Conservation (phyloP, 228 moss, liverwort and hornwort species). For the Sphagnum magellanicum region DNA sequence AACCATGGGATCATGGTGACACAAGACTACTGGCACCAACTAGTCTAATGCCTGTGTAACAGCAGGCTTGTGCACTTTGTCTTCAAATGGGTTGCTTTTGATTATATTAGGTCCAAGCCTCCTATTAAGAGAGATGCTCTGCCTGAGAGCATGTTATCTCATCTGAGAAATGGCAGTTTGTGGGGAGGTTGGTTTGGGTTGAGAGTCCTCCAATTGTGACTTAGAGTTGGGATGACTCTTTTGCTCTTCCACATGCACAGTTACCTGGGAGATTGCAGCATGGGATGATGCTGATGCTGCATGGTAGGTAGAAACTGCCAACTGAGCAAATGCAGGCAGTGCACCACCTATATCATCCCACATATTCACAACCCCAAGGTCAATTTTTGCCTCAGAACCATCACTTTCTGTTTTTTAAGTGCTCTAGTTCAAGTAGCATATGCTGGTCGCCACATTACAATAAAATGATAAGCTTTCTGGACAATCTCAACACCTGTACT, state of each 20-base stretch:
- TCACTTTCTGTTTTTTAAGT: not conserved
- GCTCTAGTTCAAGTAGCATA: not conserved
- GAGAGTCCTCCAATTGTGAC: slow-evolving; percentile 26
- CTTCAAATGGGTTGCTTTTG: too few species aligned
- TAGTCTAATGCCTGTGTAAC: too few species aligned
- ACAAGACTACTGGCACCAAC: too few species aligned
- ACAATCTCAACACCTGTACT: too few species aligned
- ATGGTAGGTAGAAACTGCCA: slow-evolving; percentile 92
- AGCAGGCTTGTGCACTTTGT: too few species aligned
- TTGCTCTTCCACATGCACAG: slow-evolving; percentile 68
- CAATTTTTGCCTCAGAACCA: too few species aligned
- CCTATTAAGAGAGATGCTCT: too few species aligned
- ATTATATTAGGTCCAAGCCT: too few species aligned
- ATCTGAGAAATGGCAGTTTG: slow-evolving; percentile 28
- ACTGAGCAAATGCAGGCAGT: slow-evolving; percentile 89
- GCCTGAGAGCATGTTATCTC: slow-evolving; percentile 6
- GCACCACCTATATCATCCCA: slow-evolving; percentile 60
- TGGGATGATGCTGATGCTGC: slow-evolving; percentile 83
- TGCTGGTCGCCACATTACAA: too few species aligned
- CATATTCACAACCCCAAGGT: not conserved
- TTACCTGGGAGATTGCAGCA: slow-evolving; percentile 74
- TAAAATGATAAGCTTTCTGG: too few species aligned
- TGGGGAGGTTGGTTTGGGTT: slow-evolving; percentile 10
- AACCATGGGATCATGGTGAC: too few species aligned
- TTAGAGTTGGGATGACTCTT: slow-evolving; percentile 18